Evolutionary conservation across 768 basidiomycete species (phyloP).

Genomic region (Termitomyces eurrhizus): DNA sequence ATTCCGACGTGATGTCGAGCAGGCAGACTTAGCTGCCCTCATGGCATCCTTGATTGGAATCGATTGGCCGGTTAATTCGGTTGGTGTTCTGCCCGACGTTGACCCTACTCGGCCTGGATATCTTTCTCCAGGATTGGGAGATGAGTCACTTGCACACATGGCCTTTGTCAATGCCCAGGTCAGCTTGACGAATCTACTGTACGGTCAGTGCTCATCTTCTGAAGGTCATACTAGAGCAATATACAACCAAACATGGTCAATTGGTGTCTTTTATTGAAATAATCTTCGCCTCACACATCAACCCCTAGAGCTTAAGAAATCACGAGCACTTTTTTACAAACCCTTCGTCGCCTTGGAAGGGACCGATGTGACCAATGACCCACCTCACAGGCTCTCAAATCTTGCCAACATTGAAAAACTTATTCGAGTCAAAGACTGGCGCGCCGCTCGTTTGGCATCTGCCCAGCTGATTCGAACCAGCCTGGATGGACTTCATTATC

Average conservation of each 20-base stretch:
- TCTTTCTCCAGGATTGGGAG: slow-evolving; percentile 41
- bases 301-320: slow-evolving; percentile 55
- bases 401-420: slow-evolving; percentile 41
- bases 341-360: slow-evolving; percentile 51
- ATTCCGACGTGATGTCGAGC: slow-evolving; percentile 71
- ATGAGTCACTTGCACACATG: slow-evolving; percentile 46
- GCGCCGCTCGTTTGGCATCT: slow-evolving; percentile 45
- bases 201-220: neutral
- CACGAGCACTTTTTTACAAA: slow-evolving; percentile 56
- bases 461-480: slow-evolving; percentile 47
- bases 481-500: slow-evolving; percentile 66
- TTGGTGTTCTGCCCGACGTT: slow-evolving; percentile 76
- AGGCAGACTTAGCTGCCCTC: slow-evolving; percentile 76
- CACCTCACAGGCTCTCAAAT: slow-evolving; percentile 29
- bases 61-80: slow-evolving; percentile 77
- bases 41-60: slow-evolving; percentile 74
- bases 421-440: slow-evolving; percentile 41
- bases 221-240: slow-evolving; percentile 72
- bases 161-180: slow-evolving; percentile 67
- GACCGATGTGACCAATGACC: slow-evolving; percentile 15
- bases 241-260: slow-evolving; percentile 71
- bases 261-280: neutral
- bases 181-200: neutral
- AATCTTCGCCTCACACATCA: slow-evolving; percentile 1
- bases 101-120: slow-evolving; percentile 60